A percentile compares a stretch with the other conserved stretches of the same genome.
phyloP scores from a whole-genome alignment of 2,329 filamentous ascomycete species.

The Fusarium nygamai region DNA sequence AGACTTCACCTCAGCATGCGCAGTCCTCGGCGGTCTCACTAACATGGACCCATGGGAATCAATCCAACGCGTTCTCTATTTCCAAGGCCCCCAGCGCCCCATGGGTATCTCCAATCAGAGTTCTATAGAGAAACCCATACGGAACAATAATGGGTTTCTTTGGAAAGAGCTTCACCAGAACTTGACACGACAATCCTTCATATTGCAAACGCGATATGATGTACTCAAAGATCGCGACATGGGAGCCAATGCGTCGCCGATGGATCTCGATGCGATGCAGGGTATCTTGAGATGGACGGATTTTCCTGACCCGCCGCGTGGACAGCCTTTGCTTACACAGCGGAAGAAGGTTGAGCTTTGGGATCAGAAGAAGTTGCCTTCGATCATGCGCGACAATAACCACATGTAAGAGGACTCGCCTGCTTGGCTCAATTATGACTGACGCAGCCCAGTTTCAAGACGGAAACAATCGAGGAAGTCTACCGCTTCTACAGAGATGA shows the following conservation, averaged over 20 bases:
- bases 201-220: conserved; percentile 66
- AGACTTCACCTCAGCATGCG: conserved; percentile 60
- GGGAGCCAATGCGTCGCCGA: conserved; percentile 46
- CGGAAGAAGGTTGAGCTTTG: conserved; percentile 67
- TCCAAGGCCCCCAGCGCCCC: conserved; percentile 58
- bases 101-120: conserved; percentile 56
- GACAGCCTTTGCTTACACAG: conserved; percentile 58
- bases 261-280: conserved; percentile 54
- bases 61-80: conserved; percentile 63
- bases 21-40: conserved; percentile 66
- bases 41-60: conserved; percentile 64
- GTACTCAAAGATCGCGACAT: conserved; percentile 60
- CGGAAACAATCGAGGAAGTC: conserved; percentile 63
- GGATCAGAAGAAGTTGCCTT: conserved; percentile 59
- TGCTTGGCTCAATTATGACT: neutral
- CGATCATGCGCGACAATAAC: conserved; percentile 61
- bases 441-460: conserved; percentile 55
- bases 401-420: conserved; percentile 54
- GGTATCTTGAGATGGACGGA: conserved; percentile 68
- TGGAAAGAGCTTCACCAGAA: conserved; percentile 67
- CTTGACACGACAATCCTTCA: conserved; percentile 65
- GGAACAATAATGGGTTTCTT: conserved; percentile 49
- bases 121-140: conserved; percentile 52
- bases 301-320: conserved; percentile 65
- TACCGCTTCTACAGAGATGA: conserved; percentile 64